Evolutionary conservation across 805 yeast genomes (phyloP), one percentile per base, ranked within the genome.

Genomic region (Metschnikowia kunwiensis): DNA sequence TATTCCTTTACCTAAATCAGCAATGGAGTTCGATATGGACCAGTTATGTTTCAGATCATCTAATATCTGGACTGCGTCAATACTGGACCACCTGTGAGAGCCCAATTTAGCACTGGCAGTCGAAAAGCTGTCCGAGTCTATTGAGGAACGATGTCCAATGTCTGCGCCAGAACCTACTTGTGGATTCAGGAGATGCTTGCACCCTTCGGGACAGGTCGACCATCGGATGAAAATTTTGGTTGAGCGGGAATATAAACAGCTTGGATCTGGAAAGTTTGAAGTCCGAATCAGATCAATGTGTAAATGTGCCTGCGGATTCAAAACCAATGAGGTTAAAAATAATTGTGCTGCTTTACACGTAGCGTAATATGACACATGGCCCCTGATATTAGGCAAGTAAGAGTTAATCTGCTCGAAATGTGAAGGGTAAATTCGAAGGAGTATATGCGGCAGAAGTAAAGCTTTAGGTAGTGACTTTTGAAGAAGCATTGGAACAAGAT

Each of bases 281-380:
- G 67, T 58, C 30, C 63, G 54, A 15, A 73, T 51, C 39, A 69
- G 57, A 40, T 68, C 61, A 28, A 82, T 68, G 49, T 79, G 86
- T 12, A 82, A 55, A 46, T 68, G 67, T 2, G 74, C 70, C 8
- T 63, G 59, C 3, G 79, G 77, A 37, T 72, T 70, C 17, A 81
- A 52, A n/a, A 80, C 67, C 31, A 82, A 65, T 21, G 76, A 76
- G 3, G 78, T 74, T 23, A 79, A 42, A 3, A 78, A 53, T 23
- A 79, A 44, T 50, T 77, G 79, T 3, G 80, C 51, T 1, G 85
- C 70, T 46, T 78, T 79, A 40, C 75, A 54, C 0, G 82, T 69
- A 3, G 82, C 70, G 32, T 70, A 65, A 54, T 80, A 82, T 10
- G 80, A 65, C 12, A 69, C 62, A 13, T 61, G 68, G 1, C 88